Evolutionary conservation across 192 early-diverging fungal species (phyloP).

Genomic region (Linnemannia zychae): DNA sequence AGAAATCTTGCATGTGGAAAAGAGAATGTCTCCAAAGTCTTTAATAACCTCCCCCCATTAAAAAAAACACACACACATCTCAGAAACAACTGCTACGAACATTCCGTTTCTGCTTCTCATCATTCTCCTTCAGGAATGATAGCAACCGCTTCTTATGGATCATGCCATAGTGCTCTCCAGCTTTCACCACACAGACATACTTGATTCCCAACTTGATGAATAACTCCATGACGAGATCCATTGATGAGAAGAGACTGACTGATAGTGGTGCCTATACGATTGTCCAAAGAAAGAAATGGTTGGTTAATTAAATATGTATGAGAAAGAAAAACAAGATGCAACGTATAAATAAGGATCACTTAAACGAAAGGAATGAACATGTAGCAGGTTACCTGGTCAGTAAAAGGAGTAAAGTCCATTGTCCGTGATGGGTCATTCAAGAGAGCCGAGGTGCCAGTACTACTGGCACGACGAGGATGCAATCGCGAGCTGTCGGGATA

Average conservation of each 20-base stretch:
- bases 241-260: conserved; percentile 79
- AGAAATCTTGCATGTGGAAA: too few relatives aligned
- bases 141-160: conserved; percentile 89
- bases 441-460: conserved; percentile 33
- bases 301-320: neutral
- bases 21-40: too few relatives aligned
- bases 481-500: conserved; percentile 9
- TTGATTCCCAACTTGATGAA: conserved; percentile 88
- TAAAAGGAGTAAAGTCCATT: conserved; percentile 52
- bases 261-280: conserved; percentile 78
- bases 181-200: conserved; percentile 83
- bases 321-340: neutral
- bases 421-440: conserved; percentile 43
- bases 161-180: conserved; percentile 83
- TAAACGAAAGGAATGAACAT: too few relatives aligned
- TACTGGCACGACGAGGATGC: conserved; percentile 18
- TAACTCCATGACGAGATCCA: conserved; percentile 88
- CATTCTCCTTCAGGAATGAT: conserved; percentile 79
- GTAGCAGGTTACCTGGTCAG: neutral
- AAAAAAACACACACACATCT: too few relatives aligned
- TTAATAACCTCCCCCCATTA: too few relatives aligned
- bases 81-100: conserved; percentile 9
- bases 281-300: neutral
- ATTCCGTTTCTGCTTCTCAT: conserved; percentile 65
- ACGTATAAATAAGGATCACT: neutral